Conservation (phyloP, 331 rosid species). For the Malus hybrid region DNA sequence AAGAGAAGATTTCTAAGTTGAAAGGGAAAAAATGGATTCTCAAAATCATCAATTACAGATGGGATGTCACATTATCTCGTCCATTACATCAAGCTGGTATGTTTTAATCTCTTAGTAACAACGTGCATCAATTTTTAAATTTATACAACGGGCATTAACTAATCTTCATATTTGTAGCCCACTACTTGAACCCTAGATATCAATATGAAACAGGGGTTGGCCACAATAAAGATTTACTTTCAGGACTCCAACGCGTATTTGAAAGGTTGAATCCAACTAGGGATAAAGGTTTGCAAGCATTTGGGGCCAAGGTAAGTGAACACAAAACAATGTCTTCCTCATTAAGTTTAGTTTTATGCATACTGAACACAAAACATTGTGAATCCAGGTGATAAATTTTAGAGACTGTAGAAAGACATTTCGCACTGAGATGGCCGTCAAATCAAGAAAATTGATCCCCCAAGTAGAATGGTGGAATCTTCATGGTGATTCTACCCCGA, state of each 20-base stretch:
- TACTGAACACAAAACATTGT: neutral
- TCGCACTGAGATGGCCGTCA: no score
- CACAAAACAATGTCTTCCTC: neutral
- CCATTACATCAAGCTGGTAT: neutral
- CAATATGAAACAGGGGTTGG: neutral
- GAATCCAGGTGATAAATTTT: no score
- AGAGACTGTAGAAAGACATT: no score
- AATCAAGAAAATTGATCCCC: no score
- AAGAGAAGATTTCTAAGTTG: neutral
- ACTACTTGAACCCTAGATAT: neutral
- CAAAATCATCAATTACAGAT: neutral
- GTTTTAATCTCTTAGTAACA: neutral
- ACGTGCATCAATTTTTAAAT: neutral
- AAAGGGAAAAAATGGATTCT: neutral
- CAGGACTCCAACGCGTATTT: neutral
- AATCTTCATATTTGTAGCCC: neutral
- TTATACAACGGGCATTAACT: neutral
- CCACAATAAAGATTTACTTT: neutral
- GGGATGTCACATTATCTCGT: neutral
- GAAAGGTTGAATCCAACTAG: neutral
- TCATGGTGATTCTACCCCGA: no score
- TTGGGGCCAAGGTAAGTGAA: neutral
- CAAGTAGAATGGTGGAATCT: no score
- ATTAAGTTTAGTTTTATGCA: neutral
- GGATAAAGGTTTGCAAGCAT: neutral